Percentiles rank a stretch among this genome's conserved stretches.
phyloP scores from a whole-genome alignment of 768 basidiomycete genomes.

The Kwoniella dendrophila region DNA sequence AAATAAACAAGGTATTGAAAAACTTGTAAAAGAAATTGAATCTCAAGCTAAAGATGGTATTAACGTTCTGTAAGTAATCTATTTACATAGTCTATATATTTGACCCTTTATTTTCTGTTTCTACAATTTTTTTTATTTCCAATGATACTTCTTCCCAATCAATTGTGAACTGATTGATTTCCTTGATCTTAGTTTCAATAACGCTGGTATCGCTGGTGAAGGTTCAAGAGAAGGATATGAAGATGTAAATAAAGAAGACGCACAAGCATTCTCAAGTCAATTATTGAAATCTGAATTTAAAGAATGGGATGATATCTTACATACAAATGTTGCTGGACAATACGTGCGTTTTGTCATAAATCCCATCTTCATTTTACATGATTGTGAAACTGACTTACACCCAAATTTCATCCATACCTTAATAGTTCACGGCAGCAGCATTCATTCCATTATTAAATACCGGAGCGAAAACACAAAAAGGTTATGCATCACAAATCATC shows the following conservation, averaged over 20 bases:
- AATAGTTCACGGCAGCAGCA: constrained; percentile 42
- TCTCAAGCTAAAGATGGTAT: constrained; percentile 37
- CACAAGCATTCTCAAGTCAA: constrained; percentile 31
- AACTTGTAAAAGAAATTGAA: constrained; percentile 32
- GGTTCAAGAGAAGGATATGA: constrained; percentile 44
- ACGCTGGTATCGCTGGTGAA: constrained; percentile 52
- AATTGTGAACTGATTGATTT: too few relatives aligned
- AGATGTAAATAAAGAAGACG: constrained; percentile 28
- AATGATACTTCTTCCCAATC: neutral
- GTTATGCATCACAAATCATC: constrained; percentile 46
- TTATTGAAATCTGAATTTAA: constrained; percentile 32
- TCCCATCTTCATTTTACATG: neutral
- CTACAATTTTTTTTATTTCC: too few relatives aligned
- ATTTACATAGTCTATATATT: neutral
- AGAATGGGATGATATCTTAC: constrained; percentile 36
- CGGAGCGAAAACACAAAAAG: constrained; percentile 32
- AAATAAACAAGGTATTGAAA: constrained; percentile 32
- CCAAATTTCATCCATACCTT: neutral
- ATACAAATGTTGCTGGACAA: constrained; percentile 34
- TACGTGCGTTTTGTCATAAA: constrained; percentile 28
- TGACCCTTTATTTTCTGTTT: too few relatives aligned
- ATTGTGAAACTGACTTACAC: neutral
- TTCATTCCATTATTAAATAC: constrained; percentile 43
- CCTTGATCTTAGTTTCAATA: constrained; percentile 35
- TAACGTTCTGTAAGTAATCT: constrained; percentile 37